Evolutionary conservation across 768 basidiomycete genomes (phyloP).

Genomic region (Scleroderma citrinum): DNA sequence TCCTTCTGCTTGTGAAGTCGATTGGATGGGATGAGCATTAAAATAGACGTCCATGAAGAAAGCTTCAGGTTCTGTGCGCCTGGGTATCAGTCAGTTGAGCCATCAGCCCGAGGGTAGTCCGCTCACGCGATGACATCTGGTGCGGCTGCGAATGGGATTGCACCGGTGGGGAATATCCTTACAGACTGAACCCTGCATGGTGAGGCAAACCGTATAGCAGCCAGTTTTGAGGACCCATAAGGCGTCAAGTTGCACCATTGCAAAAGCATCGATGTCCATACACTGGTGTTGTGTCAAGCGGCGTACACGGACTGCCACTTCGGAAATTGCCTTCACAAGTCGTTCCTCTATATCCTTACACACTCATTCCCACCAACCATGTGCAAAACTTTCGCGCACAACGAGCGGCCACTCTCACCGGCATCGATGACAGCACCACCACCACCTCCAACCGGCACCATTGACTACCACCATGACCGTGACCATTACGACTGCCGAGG

Average conservation of each 20-base stretch:
- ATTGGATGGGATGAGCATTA: slow-evolving; percentile 54
- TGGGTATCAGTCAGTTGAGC: slow-evolving; percentile 21
- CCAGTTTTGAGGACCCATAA: slow-evolving; percentile 48
- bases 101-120: slow-evolving; percentile 2
- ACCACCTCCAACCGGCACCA: no score
- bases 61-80: slow-evolving; percentile 64
- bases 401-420: no score
- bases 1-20: slow-evolving; percentile 32
- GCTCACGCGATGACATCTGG: slow-evolving; percentile 61
- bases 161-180: slow-evolving; percentile 62
- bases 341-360: no score
- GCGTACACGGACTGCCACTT: no score
- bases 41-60: slow-evolving; percentile 74
- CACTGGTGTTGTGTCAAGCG: no score
- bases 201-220: slow-evolving; percentile 65
- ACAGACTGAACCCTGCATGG: slow-evolving; percentile 66
- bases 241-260: slow-evolving; percentile 66
- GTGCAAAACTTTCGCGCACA: no score
- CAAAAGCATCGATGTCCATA: slow-evolving; percentile 39
- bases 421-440: no score
- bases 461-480: no score
- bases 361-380: no score
- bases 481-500: no score
- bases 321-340: no score
- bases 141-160: slow-evolving; percentile 53